Base-by-base conservation (phyloP, 805 yeast genomes). In the Grigorovia yakushimaensis region DNA sequence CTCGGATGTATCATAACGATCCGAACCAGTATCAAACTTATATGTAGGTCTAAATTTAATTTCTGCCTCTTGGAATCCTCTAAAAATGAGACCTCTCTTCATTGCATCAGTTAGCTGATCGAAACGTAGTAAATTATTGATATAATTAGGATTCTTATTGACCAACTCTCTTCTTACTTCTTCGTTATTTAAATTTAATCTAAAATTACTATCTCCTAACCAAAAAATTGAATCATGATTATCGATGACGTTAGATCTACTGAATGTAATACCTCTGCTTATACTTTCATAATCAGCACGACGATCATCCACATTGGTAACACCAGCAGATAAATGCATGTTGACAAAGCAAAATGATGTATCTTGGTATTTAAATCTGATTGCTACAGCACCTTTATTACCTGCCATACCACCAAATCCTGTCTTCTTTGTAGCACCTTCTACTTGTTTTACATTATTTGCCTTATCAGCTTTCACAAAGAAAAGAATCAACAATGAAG, bases 331-430 rank as follows among this genome's bases (percentile, higher is more conserved):
- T 54, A 93, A 69, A 69, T 93, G 99, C 0, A 94, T 85, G 45
- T 93, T 91, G 23, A 93, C 76, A 59, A 88, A 78, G 52, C 94
- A 88, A 58, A 88, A 82, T 1, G 84, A 73, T 0, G 96, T 83
- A 30, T 80, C 76, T 1, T 93, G 93, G 64, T 76, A 87, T 44
- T 83, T 78, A 66, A 91, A 85, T 51, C 96, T 74, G 15, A 93
- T 87, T 0, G 95, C 96, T 50, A 89, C 94, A 4, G 94, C 96
- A 41, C 98, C 98, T 64, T 91, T 91, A 63, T 93, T 91, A 17
- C 97, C 98, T 0, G 98, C 79, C 69, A 93, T 91, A 41, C 98
- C 98, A 37, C 97, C 96, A 47, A 93, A 70, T 0, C 98, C 98
- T 0, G 98, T 91, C 65, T 91, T 91, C 58, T 89, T 91, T 11